Base-by-base conservation (phyloP, 2,329 filamentous ascomycete species). In the Onygenales sp. region DNA sequence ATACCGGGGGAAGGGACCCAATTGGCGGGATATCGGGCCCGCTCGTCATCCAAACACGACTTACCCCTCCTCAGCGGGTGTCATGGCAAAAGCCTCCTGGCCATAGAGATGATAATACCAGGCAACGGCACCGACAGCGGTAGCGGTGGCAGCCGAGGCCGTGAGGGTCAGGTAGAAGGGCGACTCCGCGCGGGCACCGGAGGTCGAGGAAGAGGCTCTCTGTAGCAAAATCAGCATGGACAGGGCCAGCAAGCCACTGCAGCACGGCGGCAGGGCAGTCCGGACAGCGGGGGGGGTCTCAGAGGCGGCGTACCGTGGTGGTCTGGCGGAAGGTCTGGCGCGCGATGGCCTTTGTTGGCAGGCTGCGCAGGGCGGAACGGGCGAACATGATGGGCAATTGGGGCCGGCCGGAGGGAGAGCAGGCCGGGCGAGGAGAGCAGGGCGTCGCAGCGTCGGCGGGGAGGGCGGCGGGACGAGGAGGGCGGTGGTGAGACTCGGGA, bases 71-170 rank as follows among this genome's bases (percentile, higher is more conserved):
- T 98, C 93, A 68, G 87, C 87, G 60, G 89, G 90, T 65, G 92
- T 91, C 84, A 87, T 87, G 65, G 93, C 93, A 74, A 89, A 83
- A 58, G 88, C 86, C 65, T 87, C 84, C 65, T 88, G 83, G 67
- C 91, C 93, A 75, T 95, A 97, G 65, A 95, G 85, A 76, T 95
- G 89, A 74, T 92, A 95, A 79, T 96, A 97, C 90, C 91, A 97
- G 65, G 88, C 91, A 67, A 92, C 84, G 62, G 92, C 92, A 66
- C 90, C 91, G 74, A 88, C 78, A 65, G 92, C 89, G 68, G 90
- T 81, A 65, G 86, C 83, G 64, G 90, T 95, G 64, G 93, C 91
- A 69, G 87, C 88, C 67, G 84, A 82, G 68, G 88, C 89, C 70
- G 91, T 87, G 66, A 91, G 79, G 75, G 92, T 96, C 73, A 93